These are phyloP conservation scores for Aureobasidium lini DNA, from an alignment of 2,329 filamentous ascomycete genomes.

Conservation along the genomic window DNA sequence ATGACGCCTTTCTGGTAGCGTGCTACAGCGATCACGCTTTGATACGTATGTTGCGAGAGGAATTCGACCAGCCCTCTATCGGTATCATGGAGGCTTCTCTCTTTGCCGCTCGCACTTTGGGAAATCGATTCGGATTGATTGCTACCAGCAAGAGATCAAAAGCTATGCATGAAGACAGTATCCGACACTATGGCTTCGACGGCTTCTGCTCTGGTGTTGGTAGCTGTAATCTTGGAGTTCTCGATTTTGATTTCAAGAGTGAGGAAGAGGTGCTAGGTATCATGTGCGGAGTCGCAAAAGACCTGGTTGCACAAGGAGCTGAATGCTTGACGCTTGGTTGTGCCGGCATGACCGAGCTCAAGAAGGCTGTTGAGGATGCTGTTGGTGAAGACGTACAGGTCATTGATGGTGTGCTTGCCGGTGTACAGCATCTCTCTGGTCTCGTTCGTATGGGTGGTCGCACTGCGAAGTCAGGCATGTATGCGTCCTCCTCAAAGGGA, in stretches of 20 bases:
- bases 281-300: constrained; percentile 33
- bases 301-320: constrained; percentile 35
- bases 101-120: constrained; percentile 44
- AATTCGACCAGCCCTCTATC: constrained; percentile 37
- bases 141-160: constrained; percentile 34
- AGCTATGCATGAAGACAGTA: constrained; percentile 34
- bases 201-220: constrained; percentile 38
- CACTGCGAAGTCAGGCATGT: constrained; percentile 40
- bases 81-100: constrained; percentile 47
- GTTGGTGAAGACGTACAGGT: constrained; percentile 42
- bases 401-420: constrained; percentile 44
- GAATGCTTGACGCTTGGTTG: constrained; percentile 41
- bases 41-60: constrained; percentile 40
- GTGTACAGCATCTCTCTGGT: constrained; percentile 39
- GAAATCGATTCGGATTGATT: constrained; percentile 39
- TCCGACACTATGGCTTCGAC: constrained; percentile 35
- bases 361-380: constrained; percentile 38
- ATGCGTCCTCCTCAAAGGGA: constrained; percentile 32
- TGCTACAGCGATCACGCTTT: constrained; percentile 44
- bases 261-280: constrained; percentile 32
- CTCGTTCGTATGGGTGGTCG: constrained; percentile 39
- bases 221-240: constrained; percentile 36
- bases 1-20: constrained; percentile 43
- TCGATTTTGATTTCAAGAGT: constrained; percentile 38
- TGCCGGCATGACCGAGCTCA: constrained; percentile 44